phyloP scores from a whole-genome alignment of 2,329 filamentous ascomycete genomes.

The Eutypa lata region DNA sequence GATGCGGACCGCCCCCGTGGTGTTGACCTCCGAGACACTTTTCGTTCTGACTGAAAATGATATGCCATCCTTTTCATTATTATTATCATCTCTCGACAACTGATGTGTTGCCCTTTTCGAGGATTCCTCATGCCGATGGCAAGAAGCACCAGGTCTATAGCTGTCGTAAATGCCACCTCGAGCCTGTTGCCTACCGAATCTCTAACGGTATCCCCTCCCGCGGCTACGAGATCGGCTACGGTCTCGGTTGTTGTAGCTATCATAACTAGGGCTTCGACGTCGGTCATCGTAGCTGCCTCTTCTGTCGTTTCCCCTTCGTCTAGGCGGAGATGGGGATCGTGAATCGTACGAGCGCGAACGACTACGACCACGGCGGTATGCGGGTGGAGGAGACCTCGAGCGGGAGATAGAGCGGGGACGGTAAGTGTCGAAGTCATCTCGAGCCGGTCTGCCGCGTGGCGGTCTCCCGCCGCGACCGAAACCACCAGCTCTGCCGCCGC shows the following conservation, averaged over 20 bases:
- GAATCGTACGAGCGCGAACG: constrained; percentile 27
- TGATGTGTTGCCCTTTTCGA: no score
- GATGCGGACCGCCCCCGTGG: no score
- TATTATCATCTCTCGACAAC: no score
- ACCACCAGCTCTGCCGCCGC: constrained; percentile 22
- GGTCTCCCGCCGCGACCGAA: constrained; percentile 33
- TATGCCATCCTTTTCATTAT: no score
- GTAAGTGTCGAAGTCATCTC: constrained; percentile 52
- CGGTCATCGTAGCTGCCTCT: constrained; percentile 32
- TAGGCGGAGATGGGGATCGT: constrained; percentile 32
- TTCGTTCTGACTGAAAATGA: no score
- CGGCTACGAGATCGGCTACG: constrained; percentile 38
- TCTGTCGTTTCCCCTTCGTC: constrained; percentile 28
- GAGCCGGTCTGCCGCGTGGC: constrained; percentile 23
- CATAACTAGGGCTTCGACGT: constrained; percentile 47
- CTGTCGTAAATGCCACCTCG: no score
- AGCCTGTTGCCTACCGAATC: not conserved
- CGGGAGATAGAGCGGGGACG: constrained; percentile 54
- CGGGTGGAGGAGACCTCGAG: constrained; percentile 37
- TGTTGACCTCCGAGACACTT: no score
- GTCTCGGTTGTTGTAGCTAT: constrained; percentile 41
- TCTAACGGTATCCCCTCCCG: constrained; percentile 32
- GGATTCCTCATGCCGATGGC: no score
- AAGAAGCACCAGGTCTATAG: no score
- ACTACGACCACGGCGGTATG: constrained; percentile 26